phyloP scores from a whole-genome alignment of 257 asterid species.

The Datura wrightii region DNA sequence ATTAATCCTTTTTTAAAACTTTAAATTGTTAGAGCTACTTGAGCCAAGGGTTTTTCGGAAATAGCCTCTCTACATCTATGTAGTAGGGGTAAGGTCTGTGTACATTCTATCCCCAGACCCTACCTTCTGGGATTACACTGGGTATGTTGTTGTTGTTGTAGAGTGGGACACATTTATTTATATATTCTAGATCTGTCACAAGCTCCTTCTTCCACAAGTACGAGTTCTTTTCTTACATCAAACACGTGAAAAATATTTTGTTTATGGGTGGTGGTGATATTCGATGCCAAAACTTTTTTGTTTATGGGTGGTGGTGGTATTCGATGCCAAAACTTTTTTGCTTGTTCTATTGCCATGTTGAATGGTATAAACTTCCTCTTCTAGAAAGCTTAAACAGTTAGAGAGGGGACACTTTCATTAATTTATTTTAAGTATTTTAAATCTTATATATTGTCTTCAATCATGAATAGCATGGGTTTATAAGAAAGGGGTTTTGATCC shows the following conservation, averaged over 20 bases:
- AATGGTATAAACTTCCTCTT: background rate
- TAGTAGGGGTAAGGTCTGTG: no score
- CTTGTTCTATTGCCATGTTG: slow-evolving; percentile 18
- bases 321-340: background rate
- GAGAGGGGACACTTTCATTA: background rate
- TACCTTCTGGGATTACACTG: no score
- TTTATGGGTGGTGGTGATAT: background rate
- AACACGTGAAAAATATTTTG: background rate
- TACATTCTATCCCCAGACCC: no score
- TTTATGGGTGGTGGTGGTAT: background rate
- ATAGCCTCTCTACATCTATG: no score
- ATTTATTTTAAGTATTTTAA: background rate
- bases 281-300: background rate
- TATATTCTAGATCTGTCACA: background rate
- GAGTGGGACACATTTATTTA: background rate
- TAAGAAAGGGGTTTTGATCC: background rate
- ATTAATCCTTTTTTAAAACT: background rate
- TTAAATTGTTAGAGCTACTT: no score
- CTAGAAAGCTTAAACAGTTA: slow-evolving; percentile 2
- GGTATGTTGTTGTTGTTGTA: background rate
- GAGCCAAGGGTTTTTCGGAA: no score
- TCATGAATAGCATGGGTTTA: background rate
- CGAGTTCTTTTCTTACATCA: background rate
- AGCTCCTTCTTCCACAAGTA: slow-evolving; percentile 14
- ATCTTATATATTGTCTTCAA: background rate